Evolutionary conservation across 495 filamentous ascomycete species (phyloP), one percentile per base, ranked within the genome.

Genomic region (Penicillium cinerascens): DNA sequence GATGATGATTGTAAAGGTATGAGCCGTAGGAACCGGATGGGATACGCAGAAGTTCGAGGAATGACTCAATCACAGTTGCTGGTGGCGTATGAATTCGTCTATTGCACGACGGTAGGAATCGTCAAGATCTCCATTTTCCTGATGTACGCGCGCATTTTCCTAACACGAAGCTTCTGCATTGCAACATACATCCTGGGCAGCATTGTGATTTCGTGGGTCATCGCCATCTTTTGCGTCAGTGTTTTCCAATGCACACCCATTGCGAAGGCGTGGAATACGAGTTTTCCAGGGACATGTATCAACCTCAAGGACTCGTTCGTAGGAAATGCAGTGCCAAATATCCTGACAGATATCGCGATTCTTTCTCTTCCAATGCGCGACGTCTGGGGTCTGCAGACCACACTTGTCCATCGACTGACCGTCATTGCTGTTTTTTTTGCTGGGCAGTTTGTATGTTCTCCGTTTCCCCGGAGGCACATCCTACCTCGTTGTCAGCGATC

Each of bases 181-280:
- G 65, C 65, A 46, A 65, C 66, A n/a, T 59, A 72, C 27, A 51
- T 63, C n/a, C 63, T 79, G 49, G 69, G 71, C 16, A 49, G 50
- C 10, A 68, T 78, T 25, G 66, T 71, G 1, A 46, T 71, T 9
- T 42, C 51, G 13, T 78, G 78, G 53, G 65, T 69, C 7, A 51
- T 74, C 22, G 66, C 64, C 40, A 74, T 74, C 45, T 70, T 75
- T 47, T 67, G 75, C 35, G 59, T 66, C 7, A 74, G 67, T 21
- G 63, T 74, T 40, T 71, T 79, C 42, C 72, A 78, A 54, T 82
- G 77, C 52, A 63, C 51, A 0, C 77, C 75, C 0, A 60, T 80
- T 29, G 27, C 58, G 11, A 71, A 64, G 33, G 67, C 70, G 49
- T 80, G 73, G 74, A 47, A 70, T 26, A 59, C 59, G 0, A 51